Percentiles rank a stretch among this genome's conserved stretches.
phyloP scores from a whole-genome alignment of 2,329 filamentous ascomycete genomes.

The Fonsecaea multimorphosa region DNA sequence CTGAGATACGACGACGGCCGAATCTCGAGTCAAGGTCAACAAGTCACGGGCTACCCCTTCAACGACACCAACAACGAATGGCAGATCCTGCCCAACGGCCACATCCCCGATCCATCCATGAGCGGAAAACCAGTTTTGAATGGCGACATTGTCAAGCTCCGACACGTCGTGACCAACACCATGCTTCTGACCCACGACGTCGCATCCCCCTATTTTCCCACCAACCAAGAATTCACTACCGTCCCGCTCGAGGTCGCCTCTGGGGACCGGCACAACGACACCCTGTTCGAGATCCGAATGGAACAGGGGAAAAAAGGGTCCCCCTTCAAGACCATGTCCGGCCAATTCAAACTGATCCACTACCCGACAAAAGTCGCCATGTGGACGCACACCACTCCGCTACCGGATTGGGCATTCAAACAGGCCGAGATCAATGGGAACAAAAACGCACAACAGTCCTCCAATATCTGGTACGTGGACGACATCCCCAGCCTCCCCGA shows the following conservation, averaged over 20 bases:
- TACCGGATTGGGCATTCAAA: conserved; percentile 97
- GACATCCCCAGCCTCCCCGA: conserved; percentile 79
- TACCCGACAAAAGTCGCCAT: conserved; percentile 95
- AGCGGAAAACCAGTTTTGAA: conserved; percentile 73
- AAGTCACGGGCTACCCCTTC: conserved; percentile 96
- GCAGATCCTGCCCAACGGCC: conserved; percentile 78
- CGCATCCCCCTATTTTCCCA: conserved; percentile 92
- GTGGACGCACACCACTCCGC: conserved; percentile 95
- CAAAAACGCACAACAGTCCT: conserved; percentile 87
- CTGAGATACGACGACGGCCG: conserved; percentile 96
- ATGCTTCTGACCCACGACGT: conserved; percentile 94
- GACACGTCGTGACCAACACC: conserved; percentile 83
- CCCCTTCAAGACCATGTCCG: conserved; percentile 87
- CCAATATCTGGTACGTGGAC: conserved; percentile 94
- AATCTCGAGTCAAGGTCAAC: conserved; percentile 95
- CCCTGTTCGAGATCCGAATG: conserved; percentile 88
- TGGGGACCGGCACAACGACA: conserved; percentile 80
- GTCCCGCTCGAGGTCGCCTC: conserved; percentile 74
- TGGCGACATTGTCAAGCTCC: conserved; percentile 83
- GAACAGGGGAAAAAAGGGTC: conserved; percentile 81
- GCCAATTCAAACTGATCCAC: conserved; percentile 96
- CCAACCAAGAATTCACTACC: conserved; percentile 98
- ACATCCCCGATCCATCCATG: conserved; percentile 57
- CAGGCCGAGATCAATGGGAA: conserved; percentile 99
- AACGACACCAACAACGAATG: conserved; percentile 99